These are phyloP conservation scores for Tylopilus sp. DNA, from an alignment of 768 basidiomycete species.

Conservation along the genomic window DNA sequence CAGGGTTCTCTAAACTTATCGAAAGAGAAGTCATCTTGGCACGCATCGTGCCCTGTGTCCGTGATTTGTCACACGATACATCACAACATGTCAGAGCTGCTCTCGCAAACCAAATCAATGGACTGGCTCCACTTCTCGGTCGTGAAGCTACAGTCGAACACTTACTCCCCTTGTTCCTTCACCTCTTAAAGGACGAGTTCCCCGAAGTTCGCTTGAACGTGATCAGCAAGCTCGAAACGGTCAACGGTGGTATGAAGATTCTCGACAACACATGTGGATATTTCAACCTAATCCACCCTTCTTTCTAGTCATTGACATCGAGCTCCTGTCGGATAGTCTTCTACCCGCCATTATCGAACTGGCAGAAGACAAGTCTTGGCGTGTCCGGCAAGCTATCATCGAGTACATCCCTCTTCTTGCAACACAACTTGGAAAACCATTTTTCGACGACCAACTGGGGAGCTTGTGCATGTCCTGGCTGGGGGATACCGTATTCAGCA, in stretches of 20 bases:
- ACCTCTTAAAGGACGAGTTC: conserved; percentile 97
- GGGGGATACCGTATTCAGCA: conserved; percentile 97
- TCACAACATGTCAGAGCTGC: conserved; percentile 98
- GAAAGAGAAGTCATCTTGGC: conserved; percentile 93
- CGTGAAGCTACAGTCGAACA: conserved; percentile 94
- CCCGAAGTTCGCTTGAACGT: conserved; percentile 96
- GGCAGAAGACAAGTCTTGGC: conserved; percentile 99
- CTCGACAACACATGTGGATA: background rate
- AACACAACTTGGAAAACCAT: conserved; percentile 92
- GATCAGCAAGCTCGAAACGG: conserved; percentile 96
- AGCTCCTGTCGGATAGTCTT: conserved; percentile 88
- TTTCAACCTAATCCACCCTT: conserved; percentile 9
- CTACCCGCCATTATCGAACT: conserved; percentile 97
- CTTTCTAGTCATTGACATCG: conserved; percentile 89
- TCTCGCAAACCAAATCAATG: conserved; percentile 92
- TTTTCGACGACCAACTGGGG: conserved; percentile 97
- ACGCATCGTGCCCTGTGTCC: conserved; percentile 91
- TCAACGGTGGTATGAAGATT: conserved; percentile 72
- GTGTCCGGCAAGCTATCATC: conserved; percentile 98
- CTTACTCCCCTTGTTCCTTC: conserved; percentile 93
- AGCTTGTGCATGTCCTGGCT: conserved; percentile 99
- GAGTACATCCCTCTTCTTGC: conserved; percentile 99
- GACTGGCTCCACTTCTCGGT: conserved; percentile 90
- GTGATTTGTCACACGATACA: conserved; percentile 87
- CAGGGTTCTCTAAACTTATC: conserved; percentile 92